Conservation (phyloP, 148 eudicot species). For the Cornus controversa region DNA sequence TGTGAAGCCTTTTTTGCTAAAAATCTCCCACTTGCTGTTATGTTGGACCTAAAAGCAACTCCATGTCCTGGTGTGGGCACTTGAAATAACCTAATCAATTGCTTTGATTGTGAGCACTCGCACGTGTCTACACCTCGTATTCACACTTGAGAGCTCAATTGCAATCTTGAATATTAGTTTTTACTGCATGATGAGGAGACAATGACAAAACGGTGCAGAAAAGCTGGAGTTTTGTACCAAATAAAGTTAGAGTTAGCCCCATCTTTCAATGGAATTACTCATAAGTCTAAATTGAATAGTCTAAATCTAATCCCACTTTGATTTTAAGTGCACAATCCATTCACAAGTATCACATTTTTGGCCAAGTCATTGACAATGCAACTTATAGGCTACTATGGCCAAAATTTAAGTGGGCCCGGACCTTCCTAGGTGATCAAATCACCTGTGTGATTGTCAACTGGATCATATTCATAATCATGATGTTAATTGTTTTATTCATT, state of each 20-base stretch:
- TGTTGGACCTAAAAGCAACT: conserved; percentile 16
- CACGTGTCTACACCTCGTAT: conserved; percentile 9
- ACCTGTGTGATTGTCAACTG: background rate
- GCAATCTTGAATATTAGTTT: background rate
- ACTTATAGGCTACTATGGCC: background rate
- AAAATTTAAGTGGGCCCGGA: background rate
- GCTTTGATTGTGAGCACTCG: background rate
- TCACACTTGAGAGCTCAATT: conserved; percentile 12
- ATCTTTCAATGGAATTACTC: background rate
- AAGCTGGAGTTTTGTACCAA: conserved; percentile 9
- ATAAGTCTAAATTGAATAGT: background rate
- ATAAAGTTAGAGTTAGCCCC: conserved; percentile 9
- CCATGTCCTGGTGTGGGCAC: conserved; percentile 24
- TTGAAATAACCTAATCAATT: background rate
- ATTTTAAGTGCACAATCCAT: background rate
- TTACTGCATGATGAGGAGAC: background rate
- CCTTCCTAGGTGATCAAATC: background rate
- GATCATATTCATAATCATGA: no score
- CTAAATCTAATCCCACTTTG: background rate
- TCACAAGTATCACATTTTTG: background rate
- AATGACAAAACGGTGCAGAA: background rate
- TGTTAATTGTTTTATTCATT: background rate
- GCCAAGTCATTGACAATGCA: background rate
- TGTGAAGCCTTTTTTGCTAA: background rate
- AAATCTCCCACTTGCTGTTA: conserved; percentile 13